Evolutionary conservation across 75 land plant genomes (phyloP).

Genomic region (Azolla pinnata): DNA sequence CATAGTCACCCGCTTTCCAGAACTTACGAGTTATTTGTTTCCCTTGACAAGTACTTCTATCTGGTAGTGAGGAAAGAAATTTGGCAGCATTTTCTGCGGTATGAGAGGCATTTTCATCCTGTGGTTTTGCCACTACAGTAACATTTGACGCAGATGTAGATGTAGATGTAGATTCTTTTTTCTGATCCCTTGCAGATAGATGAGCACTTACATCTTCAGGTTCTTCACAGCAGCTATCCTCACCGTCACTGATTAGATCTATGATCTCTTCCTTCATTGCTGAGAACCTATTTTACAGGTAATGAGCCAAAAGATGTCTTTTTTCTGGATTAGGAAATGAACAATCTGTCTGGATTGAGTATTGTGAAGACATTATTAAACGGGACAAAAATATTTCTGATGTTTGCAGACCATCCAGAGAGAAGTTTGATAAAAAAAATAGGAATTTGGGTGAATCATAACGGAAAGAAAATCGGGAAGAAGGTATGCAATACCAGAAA

Average conservation of each 20-base stretch:
- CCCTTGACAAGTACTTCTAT: background rate
- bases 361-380: no score
- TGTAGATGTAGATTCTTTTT: background rate
- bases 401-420: no score
- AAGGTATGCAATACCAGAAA: no score
- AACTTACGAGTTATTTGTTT: conserved; percentile 15
- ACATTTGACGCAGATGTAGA: background rate
- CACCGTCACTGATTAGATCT: conserved; percentile 1
- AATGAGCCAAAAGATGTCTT: no score
- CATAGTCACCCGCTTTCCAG: conserved; percentile 30
- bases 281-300: no score
- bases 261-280: conserved; percentile 6
- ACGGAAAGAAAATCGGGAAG: no score
- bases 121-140: no score
- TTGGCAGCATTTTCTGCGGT: background rate
- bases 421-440: no score
- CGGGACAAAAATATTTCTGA: no score
- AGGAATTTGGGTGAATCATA: no score
- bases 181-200: background rate
- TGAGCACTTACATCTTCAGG: background rate
- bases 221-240: conserved; percentile 2
- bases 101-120: background rate
- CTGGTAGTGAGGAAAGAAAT: background rate
- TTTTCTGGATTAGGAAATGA: no score
- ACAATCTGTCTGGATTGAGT: no score